phyloP scores from a whole-genome alignment of 192 early-diverging fungal species.

The Coemansia sp. region DNA sequence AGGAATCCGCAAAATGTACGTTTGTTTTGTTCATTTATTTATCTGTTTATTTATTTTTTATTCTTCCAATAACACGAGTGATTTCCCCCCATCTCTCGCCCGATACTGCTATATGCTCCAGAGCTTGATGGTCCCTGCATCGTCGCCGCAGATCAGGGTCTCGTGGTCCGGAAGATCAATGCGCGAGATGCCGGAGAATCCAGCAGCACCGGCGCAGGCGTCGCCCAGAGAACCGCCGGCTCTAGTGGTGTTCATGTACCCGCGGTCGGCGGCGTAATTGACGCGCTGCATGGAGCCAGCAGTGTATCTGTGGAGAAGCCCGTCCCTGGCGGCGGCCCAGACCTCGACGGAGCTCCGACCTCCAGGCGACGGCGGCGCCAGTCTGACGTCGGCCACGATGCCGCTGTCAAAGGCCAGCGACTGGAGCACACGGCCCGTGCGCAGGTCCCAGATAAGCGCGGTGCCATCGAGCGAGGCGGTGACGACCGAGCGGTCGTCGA shows the following conservation, averaged over 20 bases:
- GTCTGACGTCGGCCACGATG: conserved; percentile 46
- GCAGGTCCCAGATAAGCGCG: conserved; percentile 72
- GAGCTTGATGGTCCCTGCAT: conserved; percentile 63
- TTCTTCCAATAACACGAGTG: background rate
- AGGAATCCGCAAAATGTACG: no score
- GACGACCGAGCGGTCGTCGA: conserved; percentile 70
- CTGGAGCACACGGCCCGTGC: conserved; percentile 67
- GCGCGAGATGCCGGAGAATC: conserved; percentile 11
- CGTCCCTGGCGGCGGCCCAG: conserved; percentile 56
- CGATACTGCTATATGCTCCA: conserved; percentile 59
- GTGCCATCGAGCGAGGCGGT: conserved; percentile 71
- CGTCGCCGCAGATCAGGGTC: conserved; percentile 62
- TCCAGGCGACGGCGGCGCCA: conserved; percentile 20
- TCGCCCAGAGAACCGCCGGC: background rate
- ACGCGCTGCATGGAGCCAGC: conserved; percentile 63
- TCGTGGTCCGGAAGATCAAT: conserved; percentile 11
- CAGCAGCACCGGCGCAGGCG: conserved; percentile 39
- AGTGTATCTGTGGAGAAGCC: conserved; percentile 59
- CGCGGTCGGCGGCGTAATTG: conserved; percentile 55
- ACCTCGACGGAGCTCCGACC: conserved; percentile 52
- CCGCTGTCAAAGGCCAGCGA: conserved; percentile 55
- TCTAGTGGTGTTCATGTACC: conserved; percentile 9
- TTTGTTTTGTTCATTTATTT: conserved; percentile 10
- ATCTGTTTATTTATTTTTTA: conserved; percentile 1
- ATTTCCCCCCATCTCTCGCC: background rate